Evolutionary conservation across 192 early-diverging fungal species (phyloP), one percentile per base, ranked within the genome.

Genomic region (Linnemannia hyalina): DNA sequence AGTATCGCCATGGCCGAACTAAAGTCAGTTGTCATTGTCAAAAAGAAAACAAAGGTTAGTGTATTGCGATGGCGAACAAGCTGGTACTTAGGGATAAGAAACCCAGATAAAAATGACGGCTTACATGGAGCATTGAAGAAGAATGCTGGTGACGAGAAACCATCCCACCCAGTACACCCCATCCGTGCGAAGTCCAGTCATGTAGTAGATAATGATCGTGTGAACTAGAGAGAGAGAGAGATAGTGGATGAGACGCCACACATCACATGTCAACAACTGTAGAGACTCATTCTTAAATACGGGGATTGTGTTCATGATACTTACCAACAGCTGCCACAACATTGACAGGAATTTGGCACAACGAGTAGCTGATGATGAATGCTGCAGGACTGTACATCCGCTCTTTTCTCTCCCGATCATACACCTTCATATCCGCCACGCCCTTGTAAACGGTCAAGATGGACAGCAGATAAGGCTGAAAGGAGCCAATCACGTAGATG

Each of bases 171-270:
- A 70, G 26, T 63, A 68, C 2, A 41, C 20, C 1, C 65, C 35
- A 47, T 81, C 80, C 6, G 80, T 75, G 10, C 73, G 80, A 18
- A 81, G 47, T 20, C 80, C 80, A 16, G 57, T 16, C 44, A 65
- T 70, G 4, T 35, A 75, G 16, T 75, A 81, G 16, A 81, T 36
- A 32, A 81, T 75, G n/a, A 57, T 41, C 3, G 80, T 52, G 35
- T 70, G 42, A 13, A 57, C 73, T 75, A 68, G 32, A 20, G 20
- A 13, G 44, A 46, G 10, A 46, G 9, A 13, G 0, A 13, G 44
- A 46, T 3, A 5, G 38, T 40, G 44, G 13, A 46, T 46, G 44
- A 11, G 44, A 44, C 44, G 41, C 41, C 41, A 44, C 13, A 46
- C 13, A 46, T 0, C 10, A 46, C 13, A 46, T 15, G 0, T 46